Evolutionary conservation across 2,329 filamentous ascomycete species (phyloP), one percentile per base, ranked within the genome.

Genomic region (Cordyceps cicadae): DNA sequence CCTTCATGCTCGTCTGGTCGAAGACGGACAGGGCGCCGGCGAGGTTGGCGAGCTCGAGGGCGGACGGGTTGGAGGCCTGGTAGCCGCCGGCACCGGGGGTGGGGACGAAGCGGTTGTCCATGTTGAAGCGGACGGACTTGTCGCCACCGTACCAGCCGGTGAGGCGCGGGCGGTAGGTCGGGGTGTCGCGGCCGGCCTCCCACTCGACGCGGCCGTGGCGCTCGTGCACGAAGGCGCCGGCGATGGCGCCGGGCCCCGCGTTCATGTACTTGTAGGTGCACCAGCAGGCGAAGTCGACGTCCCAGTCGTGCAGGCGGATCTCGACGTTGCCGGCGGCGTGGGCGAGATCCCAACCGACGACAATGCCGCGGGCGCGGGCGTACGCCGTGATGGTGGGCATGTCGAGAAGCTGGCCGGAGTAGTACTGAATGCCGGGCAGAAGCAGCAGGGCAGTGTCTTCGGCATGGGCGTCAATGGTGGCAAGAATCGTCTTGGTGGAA

Each of bases 241-340:
- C 90, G 64, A 95, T 95, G 17, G 86, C 81, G 4, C 92, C 92
- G 0, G 92, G 90, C 0, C 92, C 92, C 29, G 87, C 86, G 70
- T 96, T 96, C 71, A 96, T 82, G 76, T 96, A 96, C 76, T 96
- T 96, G 80, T 96, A 96, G 19, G 87, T 92, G 74, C 92, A 96
- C 92, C 92, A 96, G 59, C 84, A 89, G 17, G 92, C 92, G 68
- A 96, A 96, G 72, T 96, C 92, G 39, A 95, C 90, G 66, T 89
- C 82, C 92, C 92, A 96, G 67, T 93, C 89, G 72, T 96, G 91
- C 21, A 96, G 79, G 62, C 79, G 75, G 19, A 96, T 74, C 46
- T 88, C 85, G 2, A 95, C 89, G 69, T 96, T 96, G 37, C 92
- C 92, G 24, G 84, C 89, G 0, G 90, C 90, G 71, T 96, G 91